A percentile compares a stretch with the other conserved stretches of the same genome.
Conservation (phyloP, 352 stramenopile genomes). For the Phytophthora pistaciae region DNA sequence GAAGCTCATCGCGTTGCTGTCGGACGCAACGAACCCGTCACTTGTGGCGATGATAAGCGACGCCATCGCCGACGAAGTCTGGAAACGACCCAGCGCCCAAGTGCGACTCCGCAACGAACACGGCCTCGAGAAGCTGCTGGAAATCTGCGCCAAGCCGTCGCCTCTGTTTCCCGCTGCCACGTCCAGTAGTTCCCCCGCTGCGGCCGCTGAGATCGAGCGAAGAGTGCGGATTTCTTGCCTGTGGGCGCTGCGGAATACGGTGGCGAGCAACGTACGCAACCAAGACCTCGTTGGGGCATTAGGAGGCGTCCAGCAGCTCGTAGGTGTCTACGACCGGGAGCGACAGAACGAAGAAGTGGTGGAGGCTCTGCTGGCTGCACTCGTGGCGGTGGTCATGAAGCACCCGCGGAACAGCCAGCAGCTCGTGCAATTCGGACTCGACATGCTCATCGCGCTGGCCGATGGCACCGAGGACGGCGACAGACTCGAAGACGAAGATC, state of each 20-base stretch:
- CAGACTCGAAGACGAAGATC: constrained; percentile 35
- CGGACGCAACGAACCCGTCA: constrained; percentile 56
- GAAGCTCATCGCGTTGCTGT: constrained; percentile 74
- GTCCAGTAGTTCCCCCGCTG: constrained; percentile 20
- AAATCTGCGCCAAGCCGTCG: constrained; percentile 54
- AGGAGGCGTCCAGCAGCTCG: constrained; percentile 56
- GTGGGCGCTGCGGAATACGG: constrained; percentile 71
- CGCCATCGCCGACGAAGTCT: constrained; percentile 84
- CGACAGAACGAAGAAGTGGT: constrained; percentile 62
- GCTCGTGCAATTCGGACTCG: constrained; percentile 65
- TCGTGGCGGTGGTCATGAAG: constrained; percentile 63
- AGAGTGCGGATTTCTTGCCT: constrained; percentile 66
- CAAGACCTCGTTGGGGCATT: constrained; percentile 70
- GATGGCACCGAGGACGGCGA: constrained; percentile 38
- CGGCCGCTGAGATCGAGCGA: constrained; percentile 28
- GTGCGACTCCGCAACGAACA: constrained; percentile 72
- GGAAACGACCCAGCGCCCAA: constrained; percentile 66
- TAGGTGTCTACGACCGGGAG: constrained; percentile 53
- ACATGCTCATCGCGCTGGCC: constrained; percentile 67
- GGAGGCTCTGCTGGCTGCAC: constrained; percentile 62
- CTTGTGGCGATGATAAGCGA: constrained; percentile 78
- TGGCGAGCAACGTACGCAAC: constrained; percentile 66
- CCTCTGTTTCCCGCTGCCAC: constrained; percentile 44
- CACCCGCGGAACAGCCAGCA: constrained; percentile 72
- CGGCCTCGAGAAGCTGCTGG: constrained; percentile 68